Conservation (phyloP, 768 basidiomycete genomes). For the Dacryopinax spathularia region DNA sequence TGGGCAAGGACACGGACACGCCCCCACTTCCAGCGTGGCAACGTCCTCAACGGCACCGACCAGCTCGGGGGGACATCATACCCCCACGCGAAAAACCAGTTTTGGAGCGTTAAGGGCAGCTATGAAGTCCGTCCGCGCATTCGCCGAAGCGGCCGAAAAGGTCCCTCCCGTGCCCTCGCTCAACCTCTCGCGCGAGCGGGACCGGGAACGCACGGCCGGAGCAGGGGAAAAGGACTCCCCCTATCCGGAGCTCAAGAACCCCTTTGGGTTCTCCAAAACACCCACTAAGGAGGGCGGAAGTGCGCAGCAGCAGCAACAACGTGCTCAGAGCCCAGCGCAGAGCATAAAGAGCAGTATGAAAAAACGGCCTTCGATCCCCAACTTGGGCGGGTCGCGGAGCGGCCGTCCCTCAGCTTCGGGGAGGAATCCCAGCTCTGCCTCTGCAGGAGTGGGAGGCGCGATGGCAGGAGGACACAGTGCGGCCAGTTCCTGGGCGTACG, state of each 20-base stretch:
- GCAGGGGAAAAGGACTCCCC: slow-evolving; percentile 42
- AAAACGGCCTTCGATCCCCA: slow-evolving; percentile 50
- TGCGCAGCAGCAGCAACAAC: slow-evolving; percentile 29
- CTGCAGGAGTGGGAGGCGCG: slow-evolving; percentile 61
- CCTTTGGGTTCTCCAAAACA: no score
- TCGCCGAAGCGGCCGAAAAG: slow-evolving; percentile 32
- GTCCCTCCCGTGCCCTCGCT: slow-evolving; percentile 58
- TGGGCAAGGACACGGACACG: not conserved
- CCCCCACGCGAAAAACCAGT: slow-evolving; percentile 66
- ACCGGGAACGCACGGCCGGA: slow-evolving; percentile 69
- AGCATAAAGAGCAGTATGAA: slow-evolving; percentile 14
- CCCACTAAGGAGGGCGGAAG: no score
- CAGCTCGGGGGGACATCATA: no score
- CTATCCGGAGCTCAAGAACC: slow-evolving; percentile 15
- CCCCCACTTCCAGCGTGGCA: not conserved
- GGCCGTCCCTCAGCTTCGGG: no score
- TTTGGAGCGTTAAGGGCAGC: slow-evolving; percentile 80
- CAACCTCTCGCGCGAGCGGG: slow-evolving; percentile 59
- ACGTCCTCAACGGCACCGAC: slow-evolving; percentile 24
- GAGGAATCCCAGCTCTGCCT: slow-evolving; percentile 53
- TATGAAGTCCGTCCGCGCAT: slow-evolving; percentile 51
- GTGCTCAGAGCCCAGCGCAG: not conserved
- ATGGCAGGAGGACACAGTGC: slow-evolving; percentile 30
- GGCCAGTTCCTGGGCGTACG: slow-evolving; percentile 12
- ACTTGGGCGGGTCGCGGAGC: no score